Evolutionary conservation across 2,329 filamentous ascomycete genomes (phyloP), one percentile per base, ranked within the genome.

Genomic region (Penicillium sp.): DNA sequence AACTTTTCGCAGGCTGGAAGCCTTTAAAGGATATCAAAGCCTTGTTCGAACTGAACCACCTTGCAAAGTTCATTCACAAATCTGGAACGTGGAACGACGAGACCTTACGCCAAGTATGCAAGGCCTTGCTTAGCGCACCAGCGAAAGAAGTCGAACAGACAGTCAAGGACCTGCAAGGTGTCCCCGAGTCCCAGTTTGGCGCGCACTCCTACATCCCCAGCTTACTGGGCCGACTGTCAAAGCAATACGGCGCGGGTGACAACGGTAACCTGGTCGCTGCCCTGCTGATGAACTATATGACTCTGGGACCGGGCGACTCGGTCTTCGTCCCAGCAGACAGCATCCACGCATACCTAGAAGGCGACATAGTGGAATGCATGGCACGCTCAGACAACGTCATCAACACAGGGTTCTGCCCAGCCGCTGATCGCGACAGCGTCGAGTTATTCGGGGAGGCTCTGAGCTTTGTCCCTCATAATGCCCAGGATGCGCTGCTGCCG

Each of bases 331-430:
- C 87, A 0, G 86, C 86, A 0, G 87, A 90, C 60, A 87, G 86
- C 4, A 88, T 90, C 50, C 87, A 91, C 65, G 87, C 87, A 0
- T 91, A 90, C 65, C 76, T 91, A 0, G 80, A 81, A 4, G 88
- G 88, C 3, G 84, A 90, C 66, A 89, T 91, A 47, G 84, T 91
- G 62, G 88, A 91, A 70, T 90, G 87, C 72, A 91, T 91, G 88
- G 88, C 88, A 1, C 81, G 87, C 7, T 85, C 81, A 18, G 86
- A 91, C 74, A 90, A 90, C 54, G 87, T 91, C 2, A 77, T 91
- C 46, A 89, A 89, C 69, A 84, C 83, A 0, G 88, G 88, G 0
- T 90, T 92, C 76, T 91, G 87, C 61, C 87, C 88, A 0, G 77
- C 78, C 1, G 81, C 83, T 0, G 84, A 89, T 43, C 79, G 86